These are phyloP conservation scores for Eimeria brunetti DNA, from an alignment of 169 alveolate species.

Conservation along the genomic window DNA sequence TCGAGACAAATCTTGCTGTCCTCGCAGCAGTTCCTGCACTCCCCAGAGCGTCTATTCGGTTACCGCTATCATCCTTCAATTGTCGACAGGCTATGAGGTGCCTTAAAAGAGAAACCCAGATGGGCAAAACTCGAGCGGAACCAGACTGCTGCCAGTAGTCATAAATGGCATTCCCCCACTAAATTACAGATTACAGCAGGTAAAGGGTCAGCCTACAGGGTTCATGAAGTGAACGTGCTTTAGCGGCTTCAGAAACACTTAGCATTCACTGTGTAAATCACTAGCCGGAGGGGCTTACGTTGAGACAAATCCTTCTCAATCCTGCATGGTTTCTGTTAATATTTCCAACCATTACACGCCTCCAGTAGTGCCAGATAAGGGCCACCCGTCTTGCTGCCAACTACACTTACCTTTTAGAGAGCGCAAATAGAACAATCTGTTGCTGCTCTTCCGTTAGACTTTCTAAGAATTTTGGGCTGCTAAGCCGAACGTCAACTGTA, in stretches of 20 bases:
- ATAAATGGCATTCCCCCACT: too few relatives aligned
- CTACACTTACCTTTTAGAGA: neutral
- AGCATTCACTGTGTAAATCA: neutral
- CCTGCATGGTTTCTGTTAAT: neutral
- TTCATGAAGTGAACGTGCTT: neutral
- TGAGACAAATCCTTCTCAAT: neutral
- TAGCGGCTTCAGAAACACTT: neutral
- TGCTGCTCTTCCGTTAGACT: neutral
- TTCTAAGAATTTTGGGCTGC: neutral
- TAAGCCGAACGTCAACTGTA: neutral
- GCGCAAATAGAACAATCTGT: neutral
- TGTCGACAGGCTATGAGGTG: too few relatives aligned
- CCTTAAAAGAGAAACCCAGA: neutral
- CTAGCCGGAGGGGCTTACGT: neutral
- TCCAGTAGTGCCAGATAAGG: neutral
- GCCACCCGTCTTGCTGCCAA: neutral
- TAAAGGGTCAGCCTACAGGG: neutral
- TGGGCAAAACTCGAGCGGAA: neutral
- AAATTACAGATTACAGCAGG: neutral
- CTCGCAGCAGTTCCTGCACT: too few relatives aligned
- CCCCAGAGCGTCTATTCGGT: too few relatives aligned
- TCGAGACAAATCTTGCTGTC: too few relatives aligned
- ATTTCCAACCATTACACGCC: neutral
- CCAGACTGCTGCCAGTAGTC: neutral
- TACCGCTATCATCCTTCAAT: too few relatives aligned